Evolutionary conservation across 23 red algal genomes (phyloP).

Genomic region (Gracilaria vermiculophylla): DNA sequence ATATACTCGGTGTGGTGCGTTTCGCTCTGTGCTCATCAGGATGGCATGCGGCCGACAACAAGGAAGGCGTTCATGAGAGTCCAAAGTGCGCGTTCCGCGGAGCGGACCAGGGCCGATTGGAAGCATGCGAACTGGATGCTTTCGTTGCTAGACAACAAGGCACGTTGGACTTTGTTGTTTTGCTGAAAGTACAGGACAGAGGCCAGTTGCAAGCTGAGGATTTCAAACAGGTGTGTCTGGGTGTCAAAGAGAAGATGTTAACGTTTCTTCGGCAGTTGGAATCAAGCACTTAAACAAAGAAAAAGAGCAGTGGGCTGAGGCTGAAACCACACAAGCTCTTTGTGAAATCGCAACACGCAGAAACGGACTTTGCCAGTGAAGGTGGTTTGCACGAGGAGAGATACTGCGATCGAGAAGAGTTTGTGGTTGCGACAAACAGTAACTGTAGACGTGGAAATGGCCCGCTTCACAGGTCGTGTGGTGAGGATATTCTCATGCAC

Average conservation of each 20-base stretch:
- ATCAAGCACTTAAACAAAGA: background rate
- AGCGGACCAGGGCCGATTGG: background rate
- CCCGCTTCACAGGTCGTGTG: too few species aligned
- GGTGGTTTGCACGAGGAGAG: too few species aligned
- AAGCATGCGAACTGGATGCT: background rate
- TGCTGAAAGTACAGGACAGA: background rate
- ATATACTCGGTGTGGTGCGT: constrained; percentile 3
- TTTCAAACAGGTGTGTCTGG: background rate
- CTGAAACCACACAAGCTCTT: too few species aligned
- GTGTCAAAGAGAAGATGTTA: background rate
- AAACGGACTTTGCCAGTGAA: too few species aligned
- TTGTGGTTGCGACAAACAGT: too few species aligned
- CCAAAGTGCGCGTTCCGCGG: background rate
- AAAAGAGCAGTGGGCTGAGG: background rate
- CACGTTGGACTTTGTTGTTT: background rate
- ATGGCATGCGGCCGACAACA: background rate
- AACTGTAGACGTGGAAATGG: too few species aligned
- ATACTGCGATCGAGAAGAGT: too few species aligned
- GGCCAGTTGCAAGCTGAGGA: background rate
- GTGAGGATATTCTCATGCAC: too few species aligned
- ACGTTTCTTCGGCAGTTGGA: background rate
- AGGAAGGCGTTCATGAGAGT: background rate
- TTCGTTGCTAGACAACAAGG: background rate
- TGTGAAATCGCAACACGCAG: too few species aligned
- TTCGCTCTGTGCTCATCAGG: background rate